These are phyloP conservation scores for Linnemannia exigua DNA, from an alignment of 192 early-diverging fungal species.

Conservation along the genomic window DNA sequence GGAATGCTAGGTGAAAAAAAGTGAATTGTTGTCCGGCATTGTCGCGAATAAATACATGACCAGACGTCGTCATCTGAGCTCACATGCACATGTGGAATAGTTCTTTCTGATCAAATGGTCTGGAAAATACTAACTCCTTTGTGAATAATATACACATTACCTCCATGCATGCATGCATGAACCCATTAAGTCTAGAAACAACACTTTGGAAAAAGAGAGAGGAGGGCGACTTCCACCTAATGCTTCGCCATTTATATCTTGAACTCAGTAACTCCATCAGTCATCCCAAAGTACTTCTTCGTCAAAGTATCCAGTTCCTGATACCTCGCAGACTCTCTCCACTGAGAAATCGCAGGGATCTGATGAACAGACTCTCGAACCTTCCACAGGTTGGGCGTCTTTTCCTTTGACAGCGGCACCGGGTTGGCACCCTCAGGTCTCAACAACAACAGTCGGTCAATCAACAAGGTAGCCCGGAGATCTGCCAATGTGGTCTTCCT, in stretches of 20 bases:
- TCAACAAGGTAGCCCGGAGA: slow-evolving; percentile 8
- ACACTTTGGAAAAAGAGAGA: background rate
- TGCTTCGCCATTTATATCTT: background rate
- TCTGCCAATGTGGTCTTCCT: slow-evolving; percentile 39
- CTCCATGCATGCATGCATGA: background rate
- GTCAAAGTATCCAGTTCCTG: slow-evolving; percentile 15
- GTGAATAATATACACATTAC: background rate
- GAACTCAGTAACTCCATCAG: no score
- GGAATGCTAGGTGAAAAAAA: no score
- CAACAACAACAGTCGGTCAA: slow-evolving; percentile 22
- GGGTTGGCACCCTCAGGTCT: slow-evolving; percentile 14
- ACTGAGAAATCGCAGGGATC: background rate
- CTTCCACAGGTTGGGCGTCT: slow-evolving; percentile 24
- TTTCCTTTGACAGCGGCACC: slow-evolving; percentile 8
- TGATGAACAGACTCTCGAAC: slow-evolving; percentile 10
- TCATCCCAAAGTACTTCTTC: slow-evolving; percentile 8
- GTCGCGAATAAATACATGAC: no score
- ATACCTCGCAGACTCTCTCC: slow-evolving; percentile 5
- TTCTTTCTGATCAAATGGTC: background rate
- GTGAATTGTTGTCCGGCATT: no score
- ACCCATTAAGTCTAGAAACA: background rate
- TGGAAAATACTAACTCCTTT: background rate
- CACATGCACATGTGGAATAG: slow-evolving; percentile 5
- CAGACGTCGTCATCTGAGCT: no score
- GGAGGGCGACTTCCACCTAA: background rate